These are phyloP conservation scores for Rhododendron ferrugineum DNA, from an alignment of 148 eudicot genomes.

Conservation along the genomic window DNA sequence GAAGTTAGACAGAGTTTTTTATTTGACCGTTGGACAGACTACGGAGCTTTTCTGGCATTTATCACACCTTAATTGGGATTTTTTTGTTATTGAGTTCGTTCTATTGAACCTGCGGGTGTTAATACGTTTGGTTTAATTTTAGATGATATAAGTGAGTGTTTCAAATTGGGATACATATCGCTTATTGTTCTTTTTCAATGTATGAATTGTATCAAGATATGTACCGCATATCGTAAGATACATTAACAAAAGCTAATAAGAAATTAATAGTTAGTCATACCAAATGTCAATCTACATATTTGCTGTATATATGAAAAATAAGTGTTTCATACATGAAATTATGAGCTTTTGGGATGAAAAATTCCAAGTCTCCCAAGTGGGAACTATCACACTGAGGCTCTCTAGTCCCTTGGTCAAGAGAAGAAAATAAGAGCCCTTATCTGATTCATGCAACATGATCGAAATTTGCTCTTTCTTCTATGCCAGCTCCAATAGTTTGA, in stretches of 20 bases:
- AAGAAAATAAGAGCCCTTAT: background rate
- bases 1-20: background rate
- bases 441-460: background rate
- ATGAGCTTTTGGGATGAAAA: no score
- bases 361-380: no score
- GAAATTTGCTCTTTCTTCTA: background rate
- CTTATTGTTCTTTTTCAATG: no score
- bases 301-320: no score
- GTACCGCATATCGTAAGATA: no score
- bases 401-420: no score
- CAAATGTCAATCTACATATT: background rate
- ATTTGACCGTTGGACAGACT: background rate
- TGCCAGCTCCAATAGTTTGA: background rate
- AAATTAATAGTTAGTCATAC: no score
- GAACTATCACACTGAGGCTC: no score
- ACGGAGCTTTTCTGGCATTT: background rate
- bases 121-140: background rate
- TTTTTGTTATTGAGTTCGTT: background rate
- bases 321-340: no score
- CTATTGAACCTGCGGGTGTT: background rate
- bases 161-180: no score
- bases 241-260: background rate
- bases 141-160: background rate
- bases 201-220: background rate
- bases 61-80: background rate